Conservation (phyloP, 495 filamentous ascomycete genomes). For the Penicillium manginii region DNA sequence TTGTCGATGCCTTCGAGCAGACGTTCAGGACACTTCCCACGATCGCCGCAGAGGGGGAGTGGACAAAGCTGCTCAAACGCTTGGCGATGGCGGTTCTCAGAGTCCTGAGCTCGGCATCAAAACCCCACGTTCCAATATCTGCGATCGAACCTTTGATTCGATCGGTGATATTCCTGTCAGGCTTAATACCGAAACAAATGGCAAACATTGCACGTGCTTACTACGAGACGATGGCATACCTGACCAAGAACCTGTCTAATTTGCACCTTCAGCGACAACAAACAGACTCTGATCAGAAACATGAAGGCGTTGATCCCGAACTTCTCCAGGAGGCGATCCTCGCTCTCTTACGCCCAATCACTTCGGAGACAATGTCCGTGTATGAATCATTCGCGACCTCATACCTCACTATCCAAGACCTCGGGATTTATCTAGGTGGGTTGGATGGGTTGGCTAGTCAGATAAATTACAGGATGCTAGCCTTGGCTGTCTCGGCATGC, state of each 20-base stretch:
- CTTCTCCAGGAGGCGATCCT: constrained; percentile 44
- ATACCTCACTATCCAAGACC: constrained; percentile 56
- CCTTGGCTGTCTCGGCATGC: constrained; percentile 47
- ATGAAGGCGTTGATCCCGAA: constrained; percentile 5
- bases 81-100: constrained; percentile 50
- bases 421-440: constrained; percentile 42
- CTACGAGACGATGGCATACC: constrained; percentile 46
- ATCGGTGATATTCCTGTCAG: constrained; percentile 42
- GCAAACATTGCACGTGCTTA: constrained; percentile 47
- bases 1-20: constrained; percentile 46
- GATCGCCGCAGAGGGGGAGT: constrained; percentile 48
- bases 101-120: constrained; percentile 40
- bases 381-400: constrained; percentile 62
- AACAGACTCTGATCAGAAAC: background rate
- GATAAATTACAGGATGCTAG: constrained; percentile 59
- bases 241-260: constrained; percentile 38
- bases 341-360: constrained; percentile 52
- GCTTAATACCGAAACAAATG: constrained; percentile 52
- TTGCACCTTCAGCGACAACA: constrained; percentile 10
- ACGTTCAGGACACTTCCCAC: constrained; percentile 43
- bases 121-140: constrained; percentile 20
- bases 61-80: constrained; percentile 51
- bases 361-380: constrained; percentile 48
- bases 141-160: constrained; percentile 41
- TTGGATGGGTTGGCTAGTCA: constrained; percentile 51